Evolutionary conservation across 106 monocot genomes (phyloP).

Genomic region (Agapanthus africanus): DNA sequence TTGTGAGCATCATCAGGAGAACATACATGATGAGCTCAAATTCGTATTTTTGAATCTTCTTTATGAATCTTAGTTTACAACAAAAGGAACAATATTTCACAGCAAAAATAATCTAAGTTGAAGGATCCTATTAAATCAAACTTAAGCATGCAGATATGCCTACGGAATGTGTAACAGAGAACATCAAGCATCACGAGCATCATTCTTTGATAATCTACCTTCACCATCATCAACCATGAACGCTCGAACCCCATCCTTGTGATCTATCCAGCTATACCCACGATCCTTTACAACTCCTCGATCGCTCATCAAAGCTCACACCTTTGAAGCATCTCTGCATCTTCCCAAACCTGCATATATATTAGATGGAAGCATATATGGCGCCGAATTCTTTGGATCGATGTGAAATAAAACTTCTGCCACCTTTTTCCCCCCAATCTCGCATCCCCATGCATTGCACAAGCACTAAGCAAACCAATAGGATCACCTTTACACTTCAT

Average conservation of each 20-base stretch:
- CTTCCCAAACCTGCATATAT: conserved; percentile 63
- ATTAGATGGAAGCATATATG: conserved; percentile 77
- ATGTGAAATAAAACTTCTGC: conserved; percentile 61
- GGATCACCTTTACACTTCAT: conserved; percentile 71
- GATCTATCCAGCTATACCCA: conserved; percentile 80
- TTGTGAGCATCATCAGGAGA: too few relatives aligned
- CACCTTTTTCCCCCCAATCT: conserved; percentile 50
- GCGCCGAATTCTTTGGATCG: conserved; percentile 55
- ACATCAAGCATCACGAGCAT: too few relatives aligned
- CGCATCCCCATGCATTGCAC: conserved; percentile 59
- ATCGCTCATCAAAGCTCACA: conserved; percentile 60
- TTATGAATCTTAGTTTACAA: too few relatives aligned
- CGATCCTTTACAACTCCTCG: conserved; percentile 55
- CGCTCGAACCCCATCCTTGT: conserved; percentile 37
- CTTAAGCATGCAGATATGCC: too few relatives aligned
- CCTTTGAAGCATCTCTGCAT: conserved; percentile 40
- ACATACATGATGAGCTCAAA: too few relatives aligned
- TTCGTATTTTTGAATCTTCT: too few relatives aligned
- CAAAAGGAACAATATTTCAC: too few relatives aligned
- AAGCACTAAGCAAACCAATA: conserved; percentile 65
- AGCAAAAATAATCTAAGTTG: too few relatives aligned
- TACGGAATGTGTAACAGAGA: too few relatives aligned
- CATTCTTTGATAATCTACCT: background rate
- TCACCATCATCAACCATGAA: conserved; percentile 73
- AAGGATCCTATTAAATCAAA: too few relatives aligned